Base-by-base conservation (phyloP, 2,329 filamentous ascomycete genomes). In the Trichoderma citrinoviride region DNA sequence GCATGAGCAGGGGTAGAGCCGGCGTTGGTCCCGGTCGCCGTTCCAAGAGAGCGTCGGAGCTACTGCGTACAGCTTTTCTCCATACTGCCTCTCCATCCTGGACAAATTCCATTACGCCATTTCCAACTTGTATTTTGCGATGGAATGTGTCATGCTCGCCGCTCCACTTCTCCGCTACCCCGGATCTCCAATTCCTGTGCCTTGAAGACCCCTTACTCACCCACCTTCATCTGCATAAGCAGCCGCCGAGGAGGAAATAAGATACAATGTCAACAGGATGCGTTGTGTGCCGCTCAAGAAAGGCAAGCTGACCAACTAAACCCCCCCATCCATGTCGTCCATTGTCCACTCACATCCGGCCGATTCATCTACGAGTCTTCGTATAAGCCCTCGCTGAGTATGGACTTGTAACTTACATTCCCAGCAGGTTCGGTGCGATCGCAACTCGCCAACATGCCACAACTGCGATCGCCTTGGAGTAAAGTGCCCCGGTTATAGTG, bases 121-220 rank as follows among this genome's bases (percentile, higher is more conserved):
- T 61, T 44, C 23, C 12, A 37, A 44, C 44, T 7, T 52, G 4
- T 25, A 53, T 61, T 61, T 41, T 52, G 58, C 33, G 40, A 61
- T 61, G 23, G 21, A 17, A 40, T 41, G 57, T 52, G 46, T 43
- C 57, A 52, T 52, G 57, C 23, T 33, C 7, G 33, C 44, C 8
- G 12, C 58, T 61, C 58, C 58, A 61, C 58, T 53, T 61, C 58
- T 61, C 58, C 47, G 47, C 47, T 61, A 61, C 58, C 58, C 58
- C 58, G 37, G 58, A 61, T 61, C 58, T 61, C 58, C 58, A 61
- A 53, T 53, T 61, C 52, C 33, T 53, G 43, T 52, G 44, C 47
- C 27, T 43, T 61, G 44, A 53, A 61, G 33, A 8, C 58, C 40
- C 47, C 47, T 33, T 27, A 61, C 58, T 61, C 58, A 61, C 58